Evolutionary conservation across 140 eudicot genomes (phyloP).

Genomic region (Cichorium intybus): DNA sequence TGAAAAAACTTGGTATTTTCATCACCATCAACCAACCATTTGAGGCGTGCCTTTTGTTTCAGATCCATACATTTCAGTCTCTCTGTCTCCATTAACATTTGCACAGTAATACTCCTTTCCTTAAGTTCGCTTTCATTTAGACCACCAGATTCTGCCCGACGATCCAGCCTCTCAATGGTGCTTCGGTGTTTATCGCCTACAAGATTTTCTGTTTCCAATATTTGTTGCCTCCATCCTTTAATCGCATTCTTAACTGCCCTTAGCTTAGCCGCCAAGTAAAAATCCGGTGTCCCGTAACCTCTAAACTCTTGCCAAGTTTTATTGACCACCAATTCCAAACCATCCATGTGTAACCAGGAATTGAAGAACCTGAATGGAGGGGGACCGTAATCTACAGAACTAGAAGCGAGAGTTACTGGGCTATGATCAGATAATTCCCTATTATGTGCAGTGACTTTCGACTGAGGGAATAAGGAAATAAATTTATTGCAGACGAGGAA

Average conservation of each 20-base stretch:
- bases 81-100: background rate
- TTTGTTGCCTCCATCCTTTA: background rate
- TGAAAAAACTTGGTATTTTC: background rate
- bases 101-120: background rate
- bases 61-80: background rate
- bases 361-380: background rate
- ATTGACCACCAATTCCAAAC: background rate
- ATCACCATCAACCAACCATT: background rate
- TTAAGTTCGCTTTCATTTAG: no score
- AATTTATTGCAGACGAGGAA: no score
- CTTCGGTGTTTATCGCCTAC: no score
- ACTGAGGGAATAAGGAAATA: no score
- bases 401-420: no score
- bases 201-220: no score
- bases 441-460: no score
- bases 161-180: background rate
- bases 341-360: background rate
- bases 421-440: no score
- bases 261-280: background rate
- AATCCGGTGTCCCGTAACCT: background rate
- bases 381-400: no score
- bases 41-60: background rate
- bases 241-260: no score
- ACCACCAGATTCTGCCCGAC: no score
- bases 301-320: background rate